Base-by-base conservation (phyloP, 73 alveolate genomes). In the Paramecium pentaurelia region DNA sequence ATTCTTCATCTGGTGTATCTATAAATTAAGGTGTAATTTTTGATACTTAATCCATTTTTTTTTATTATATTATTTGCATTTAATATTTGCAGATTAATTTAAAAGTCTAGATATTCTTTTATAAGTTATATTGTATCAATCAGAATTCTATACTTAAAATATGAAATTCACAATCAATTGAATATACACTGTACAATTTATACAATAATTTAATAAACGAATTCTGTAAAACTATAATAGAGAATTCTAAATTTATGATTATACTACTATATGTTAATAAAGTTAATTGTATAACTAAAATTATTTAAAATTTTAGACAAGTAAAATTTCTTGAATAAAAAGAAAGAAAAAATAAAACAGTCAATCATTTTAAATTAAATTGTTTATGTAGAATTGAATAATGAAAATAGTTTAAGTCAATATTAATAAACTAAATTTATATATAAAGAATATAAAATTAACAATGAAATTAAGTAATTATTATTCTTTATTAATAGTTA, bases 1-100 rank as follows among this genome's bases (percentile, higher is more conserved):
- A 75, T 42, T 75, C 20, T 36, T 75, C 88, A 37, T 75, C 88
- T 30, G 88, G 88, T 10, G 88, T 75, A 36, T n/a, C 34, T n/a
- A 54, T 7, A 54, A 54, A n/a, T 25, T 54, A 54, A 18, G 34
- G 32, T 0, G 70, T 54, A 54, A 54, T 4, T 54, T 18, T 18
- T 54, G 70, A 54, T 54, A 2, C 34, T 34, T 54, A 20, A 18
- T 54, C 36, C 70, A 54, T 54, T 54, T 18, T 54, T 30, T 28
- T 64, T 64, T 25, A 64, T 54, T 16, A 8, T 64, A 64, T 64
- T 32, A 64, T 28, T 64, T 32, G 30, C 28, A 20, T 64, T 64
- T 7, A 2, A 32, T 25, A 28, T 64, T 64, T 25, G 51, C 54
- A 64, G 8, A 42, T 27, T 8, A 16, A 37, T 42, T 75, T 12